Conservation (phyloP, 1,284 basidiomycete genomes). For the Apiotrichum sp. region DNA sequence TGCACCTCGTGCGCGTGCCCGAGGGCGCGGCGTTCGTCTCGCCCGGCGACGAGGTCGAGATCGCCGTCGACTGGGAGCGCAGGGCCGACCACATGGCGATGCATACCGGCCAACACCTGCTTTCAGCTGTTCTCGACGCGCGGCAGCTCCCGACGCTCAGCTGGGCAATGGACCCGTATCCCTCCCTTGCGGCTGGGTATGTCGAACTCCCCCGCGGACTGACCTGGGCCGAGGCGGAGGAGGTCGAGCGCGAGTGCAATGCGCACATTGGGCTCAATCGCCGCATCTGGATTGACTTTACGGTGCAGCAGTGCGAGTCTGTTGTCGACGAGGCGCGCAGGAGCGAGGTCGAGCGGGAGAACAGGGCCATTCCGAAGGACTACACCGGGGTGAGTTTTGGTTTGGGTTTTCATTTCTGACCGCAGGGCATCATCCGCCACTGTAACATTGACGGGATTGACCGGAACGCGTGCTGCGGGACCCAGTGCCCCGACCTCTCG, state of each 20-base stretch:
- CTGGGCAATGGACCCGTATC: slow-evolving; percentile 54
- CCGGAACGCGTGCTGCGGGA: slow-evolving; percentile 77
- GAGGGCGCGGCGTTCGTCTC: slow-evolving; percentile 44
- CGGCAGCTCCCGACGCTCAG: slow-evolving; percentile 70
- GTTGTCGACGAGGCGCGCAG: neutral
- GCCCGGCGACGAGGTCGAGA: slow-evolving; percentile 54
- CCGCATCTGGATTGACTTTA: slow-evolving; percentile 38
- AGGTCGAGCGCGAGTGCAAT: slow-evolving; percentile 64
- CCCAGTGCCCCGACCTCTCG: slow-evolving; percentile 53
- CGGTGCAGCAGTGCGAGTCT: slow-evolving; percentile 19
- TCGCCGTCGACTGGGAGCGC: slow-evolving; percentile 61
- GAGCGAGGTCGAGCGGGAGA: slow-evolving; percentile 56
- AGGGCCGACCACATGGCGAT: slow-evolving; percentile 77
- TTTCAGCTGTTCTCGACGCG: slow-evolving; percentile 72
- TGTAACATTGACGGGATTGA: slow-evolving; percentile 75
- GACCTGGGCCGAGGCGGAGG: slow-evolving; percentile 58
- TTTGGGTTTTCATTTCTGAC: neutral
- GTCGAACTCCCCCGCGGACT: slow-evolving; percentile 69
- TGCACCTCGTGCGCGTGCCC: slow-evolving; percentile 63
- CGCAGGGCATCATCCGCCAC: slow-evolving; percentile 64
- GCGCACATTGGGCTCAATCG: slow-evolving; percentile 48
- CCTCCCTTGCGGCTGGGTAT: slow-evolving; percentile 64
- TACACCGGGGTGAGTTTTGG: slow-evolving; percentile 39
- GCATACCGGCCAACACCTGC: slow-evolving; percentile 75
- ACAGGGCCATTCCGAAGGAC: slow-evolving; percentile 56